Percentiles rank a stretch among this genome's conserved stretches.
phyloP scores from a whole-genome alignment of 192 early-diverging fungal genomes.

The Linnemannia hyalina region DNA sequence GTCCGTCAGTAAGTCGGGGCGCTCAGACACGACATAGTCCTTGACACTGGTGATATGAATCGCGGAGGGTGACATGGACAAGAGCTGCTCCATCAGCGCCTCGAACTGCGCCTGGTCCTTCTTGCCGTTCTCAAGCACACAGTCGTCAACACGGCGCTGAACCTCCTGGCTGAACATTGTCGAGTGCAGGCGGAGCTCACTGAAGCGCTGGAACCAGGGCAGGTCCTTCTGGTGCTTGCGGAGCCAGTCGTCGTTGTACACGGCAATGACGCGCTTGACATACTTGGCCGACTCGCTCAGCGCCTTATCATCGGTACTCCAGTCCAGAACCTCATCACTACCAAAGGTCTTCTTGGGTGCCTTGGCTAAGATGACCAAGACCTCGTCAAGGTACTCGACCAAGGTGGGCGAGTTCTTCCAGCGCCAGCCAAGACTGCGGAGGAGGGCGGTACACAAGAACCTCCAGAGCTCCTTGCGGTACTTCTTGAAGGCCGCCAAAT shows the following conservation, averaged over 20 bases:
- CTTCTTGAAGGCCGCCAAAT: conserved; percentile 26
- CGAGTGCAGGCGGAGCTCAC: conserved; percentile 17
- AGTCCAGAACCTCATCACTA: conserved; percentile 23
- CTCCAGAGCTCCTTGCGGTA: conserved; percentile 13
- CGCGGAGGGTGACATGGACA: conserved; percentile 31
- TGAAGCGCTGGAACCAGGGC: conserved; percentile 26
- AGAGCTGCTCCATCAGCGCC: conserved; percentile 7
- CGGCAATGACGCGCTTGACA: background rate
- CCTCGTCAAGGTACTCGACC: conserved; percentile 20
- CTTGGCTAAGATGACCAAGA: conserved; percentile 6
- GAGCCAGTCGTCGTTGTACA: conserved; percentile 22
- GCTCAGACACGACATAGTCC: conserved; percentile 11
- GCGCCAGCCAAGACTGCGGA: conserved; percentile 27
- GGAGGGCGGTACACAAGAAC: background rate
- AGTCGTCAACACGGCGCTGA: background rate
- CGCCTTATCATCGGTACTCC: conserved; percentile 6
- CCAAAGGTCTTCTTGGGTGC: conserved; percentile 22
- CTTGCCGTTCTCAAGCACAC: conserved; percentile 25
- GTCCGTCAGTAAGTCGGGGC: conserved; percentile 29
- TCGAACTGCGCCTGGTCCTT: conserved; percentile 21
- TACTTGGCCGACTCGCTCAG: background rate
- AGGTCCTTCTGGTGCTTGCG: conserved; percentile 13
- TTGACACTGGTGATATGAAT: conserved; percentile 8
- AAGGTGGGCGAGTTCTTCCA: conserved; percentile 46
- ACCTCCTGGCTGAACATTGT: conserved; percentile 9